A percentile compares a stretch with the other conserved stretches of the same genome.
Evolutionary conservation across 192 early-diverging fungal genomes (phyloP).

Genomic region (Linderina pennispora): DNA sequence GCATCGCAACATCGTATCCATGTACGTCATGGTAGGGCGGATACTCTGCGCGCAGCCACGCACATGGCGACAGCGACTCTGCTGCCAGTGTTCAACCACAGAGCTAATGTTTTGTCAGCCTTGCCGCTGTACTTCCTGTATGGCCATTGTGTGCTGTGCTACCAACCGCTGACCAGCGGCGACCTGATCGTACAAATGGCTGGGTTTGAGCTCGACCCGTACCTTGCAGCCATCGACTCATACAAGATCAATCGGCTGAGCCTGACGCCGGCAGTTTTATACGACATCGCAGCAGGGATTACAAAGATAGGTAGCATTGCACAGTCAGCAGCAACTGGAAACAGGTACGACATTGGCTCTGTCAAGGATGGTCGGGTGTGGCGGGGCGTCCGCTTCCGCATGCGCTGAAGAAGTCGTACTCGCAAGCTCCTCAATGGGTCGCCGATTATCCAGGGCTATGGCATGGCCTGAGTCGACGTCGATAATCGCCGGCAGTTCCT

Average conservation of each 20-base stretch:
- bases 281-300: slow-evolving; percentile 5
- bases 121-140: slow-evolving; percentile 19
- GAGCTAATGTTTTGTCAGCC: slow-evolving; percentile 6
- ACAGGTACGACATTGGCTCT: slow-evolving; percentile 9
- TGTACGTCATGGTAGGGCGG: slow-evolving; percentile 6
- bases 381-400: slow-evolving; percentile 25
- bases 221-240: slow-evolving; percentile 17
- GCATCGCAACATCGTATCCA: slow-evolving; percentile 26
- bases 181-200: slow-evolving; percentile 19
- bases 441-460: slow-evolving; percentile 17
- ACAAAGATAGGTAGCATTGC: neutral
- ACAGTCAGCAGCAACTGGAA: neutral
- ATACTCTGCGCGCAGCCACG: slow-evolving; percentile 2
- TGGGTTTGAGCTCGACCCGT: slow-evolving; percentile 1
- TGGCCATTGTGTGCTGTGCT: slow-evolving; percentile 30
- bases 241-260: slow-evolving; percentile 9
- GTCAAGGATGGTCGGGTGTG: slow-evolving; percentile 21
- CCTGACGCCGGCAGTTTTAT: slow-evolving; percentile 10
- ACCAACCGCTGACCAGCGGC: slow-evolving; percentile 20
- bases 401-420: slow-evolving; percentile 1
- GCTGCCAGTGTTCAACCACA: neutral
- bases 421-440: slow-evolving; percentile 15
- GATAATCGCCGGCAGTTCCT: slow-evolving; percentile 12
- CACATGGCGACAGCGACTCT: neutral
- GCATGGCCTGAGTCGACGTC: slow-evolving; percentile 22